phyloP scores from a whole-genome alignment of 176 grass and related monocot genomes.

The Echinochloa phyllopogon region DNA sequence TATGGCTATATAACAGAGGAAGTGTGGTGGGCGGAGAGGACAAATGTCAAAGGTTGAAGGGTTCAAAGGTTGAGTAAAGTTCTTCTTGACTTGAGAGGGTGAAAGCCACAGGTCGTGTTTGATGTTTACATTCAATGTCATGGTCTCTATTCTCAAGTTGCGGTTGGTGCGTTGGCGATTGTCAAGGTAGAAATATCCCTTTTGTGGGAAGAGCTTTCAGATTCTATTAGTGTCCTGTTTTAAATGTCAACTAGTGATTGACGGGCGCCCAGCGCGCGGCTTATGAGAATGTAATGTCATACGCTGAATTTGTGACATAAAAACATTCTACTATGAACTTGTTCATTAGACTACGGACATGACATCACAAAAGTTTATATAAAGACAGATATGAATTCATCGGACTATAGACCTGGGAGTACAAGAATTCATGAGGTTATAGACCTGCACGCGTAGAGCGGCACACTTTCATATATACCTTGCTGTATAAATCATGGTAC shows the following conservation, averaged over 20 bases:
- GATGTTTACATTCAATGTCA: slow-evolving; percentile 29
- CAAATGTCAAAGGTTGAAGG: slow-evolving; percentile 39
- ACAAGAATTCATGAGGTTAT: too few species aligned
- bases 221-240: neutral
- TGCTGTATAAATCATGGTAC: too few species aligned
- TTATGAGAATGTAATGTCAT: too few species aligned
- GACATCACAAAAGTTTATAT: too few species aligned
- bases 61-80: slow-evolving; percentile 20
- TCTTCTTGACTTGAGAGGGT: neutral
- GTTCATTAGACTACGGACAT: too few species aligned
- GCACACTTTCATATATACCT: too few species aligned
- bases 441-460: too few species aligned
- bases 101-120: neutral
- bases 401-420: too few species aligned
- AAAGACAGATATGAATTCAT: too few species aligned
- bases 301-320: too few species aligned
- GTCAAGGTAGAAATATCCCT: neutral
- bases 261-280: too few species aligned
- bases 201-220: neutral
- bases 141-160: slow-evolving; percentile 10
- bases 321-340: too few species aligned
- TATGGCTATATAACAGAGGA: slow-evolving; percentile 12
- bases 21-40: neutral
- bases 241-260: neutral
- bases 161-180: slow-evolving; percentile 1